Conservation (phyloP, 495 filamentous ascomycete genomes). For the Gamarada debralockiae region DNA sequence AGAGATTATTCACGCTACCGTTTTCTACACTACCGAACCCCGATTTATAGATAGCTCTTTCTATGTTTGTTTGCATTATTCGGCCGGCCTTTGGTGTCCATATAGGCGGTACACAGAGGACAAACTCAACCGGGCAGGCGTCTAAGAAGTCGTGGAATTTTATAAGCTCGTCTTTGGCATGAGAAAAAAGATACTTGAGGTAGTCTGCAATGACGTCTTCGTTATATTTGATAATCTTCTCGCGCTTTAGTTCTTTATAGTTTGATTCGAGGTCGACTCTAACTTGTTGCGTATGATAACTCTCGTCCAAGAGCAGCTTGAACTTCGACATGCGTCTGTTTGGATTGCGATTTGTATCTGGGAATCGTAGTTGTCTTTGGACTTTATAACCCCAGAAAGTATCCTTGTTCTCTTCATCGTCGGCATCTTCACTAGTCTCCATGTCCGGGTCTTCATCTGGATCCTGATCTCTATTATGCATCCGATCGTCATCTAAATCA, state of each 20-base stretch:
- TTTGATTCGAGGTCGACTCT: constrained; percentile 11
- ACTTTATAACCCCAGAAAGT: constrained; percentile 5
- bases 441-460: constrained; percentile 3
- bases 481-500: neutral
- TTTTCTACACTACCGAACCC: constrained; percentile 21
- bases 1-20: constrained; percentile 21
- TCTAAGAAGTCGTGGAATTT: neutral
- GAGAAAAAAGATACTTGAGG: constrained; percentile 20
- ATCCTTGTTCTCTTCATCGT: constrained; percentile 3
- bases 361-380: neutral
- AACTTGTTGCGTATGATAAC: constrained; percentile 6
- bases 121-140: too few species aligned
- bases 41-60: constrained; percentile 18
- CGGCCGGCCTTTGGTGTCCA: constrained; percentile 28
- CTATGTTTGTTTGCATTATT: constrained; percentile 26
- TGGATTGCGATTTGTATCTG: constrained; percentile 2
- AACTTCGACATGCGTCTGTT: constrained; percentile 14
- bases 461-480: constrained; percentile 1
- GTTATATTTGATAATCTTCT: constrained; percentile 15
- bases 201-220: constrained; percentile 24
- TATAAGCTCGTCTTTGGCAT: constrained; percentile 21
- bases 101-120: constrained; percentile 29
- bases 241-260: neutral
- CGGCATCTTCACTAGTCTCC: neutral
- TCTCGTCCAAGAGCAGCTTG: constrained; percentile 21